phyloP scores from a whole-genome alignment of 352 stramenopile genomes.

The Achlya hypogyna region DNA sequence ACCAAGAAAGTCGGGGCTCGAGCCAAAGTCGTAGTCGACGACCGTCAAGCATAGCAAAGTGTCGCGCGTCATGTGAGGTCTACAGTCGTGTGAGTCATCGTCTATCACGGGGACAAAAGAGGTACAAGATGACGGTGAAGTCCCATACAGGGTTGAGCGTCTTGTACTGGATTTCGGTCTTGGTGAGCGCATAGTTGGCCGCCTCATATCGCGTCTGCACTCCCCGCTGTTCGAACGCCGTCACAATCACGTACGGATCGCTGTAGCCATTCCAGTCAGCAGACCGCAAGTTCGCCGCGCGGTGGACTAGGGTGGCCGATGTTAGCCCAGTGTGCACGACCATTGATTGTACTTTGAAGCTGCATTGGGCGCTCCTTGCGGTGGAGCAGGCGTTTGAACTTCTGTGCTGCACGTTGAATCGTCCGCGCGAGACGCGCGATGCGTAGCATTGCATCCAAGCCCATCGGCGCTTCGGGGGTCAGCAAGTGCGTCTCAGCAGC shows the following conservation, averaged over 20 bases:
- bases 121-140: background rate
- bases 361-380: background rate
- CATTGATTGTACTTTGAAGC: slow-evolving; percentile 4
- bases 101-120: background rate
- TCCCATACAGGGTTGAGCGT: slow-evolving; percentile 7
- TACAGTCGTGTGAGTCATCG: background rate
- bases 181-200: background rate
- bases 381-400: slow-evolving; percentile 1
- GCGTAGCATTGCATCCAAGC: slow-evolving; percentile 2
- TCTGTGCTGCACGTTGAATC: background rate
- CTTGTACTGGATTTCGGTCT: slow-evolving; percentile 13
- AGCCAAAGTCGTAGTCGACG: slow-evolving; percentile 18
- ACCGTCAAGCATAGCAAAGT: slow-evolving; percentile 6
- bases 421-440: slow-evolving; percentile 2
- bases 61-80: background rate
- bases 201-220: background rate
- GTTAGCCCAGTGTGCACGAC: too few relatives aligned
- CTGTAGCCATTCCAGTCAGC: slow-evolving; percentile 11
- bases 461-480: background rate
- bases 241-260: slow-evolving; percentile 14
- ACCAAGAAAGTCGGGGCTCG: slow-evolving; percentile 17
- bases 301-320: background rate
- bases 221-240: background rate
- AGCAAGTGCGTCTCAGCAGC: background rate
- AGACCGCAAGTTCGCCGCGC: background rate